Conservation (phyloP, 2,329 filamentous ascomycete genomes). For the Apiospora aurea region DNA sequence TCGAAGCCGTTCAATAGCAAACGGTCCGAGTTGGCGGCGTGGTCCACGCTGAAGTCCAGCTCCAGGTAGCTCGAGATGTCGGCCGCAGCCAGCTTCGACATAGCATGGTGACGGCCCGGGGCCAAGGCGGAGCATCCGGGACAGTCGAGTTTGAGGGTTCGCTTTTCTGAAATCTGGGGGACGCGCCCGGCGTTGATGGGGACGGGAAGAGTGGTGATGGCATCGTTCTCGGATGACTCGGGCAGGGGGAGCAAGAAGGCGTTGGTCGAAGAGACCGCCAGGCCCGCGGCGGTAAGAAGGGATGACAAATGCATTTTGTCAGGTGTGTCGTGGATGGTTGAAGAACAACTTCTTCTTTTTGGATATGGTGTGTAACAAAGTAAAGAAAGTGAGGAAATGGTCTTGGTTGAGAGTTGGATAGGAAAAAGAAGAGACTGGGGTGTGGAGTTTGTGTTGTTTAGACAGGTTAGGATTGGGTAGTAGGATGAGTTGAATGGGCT, state of each 20-base stretch:
- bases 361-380: background rate
- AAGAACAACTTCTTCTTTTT: slow-evolving; percentile 11
- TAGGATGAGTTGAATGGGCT: slow-evolving; percentile 19
- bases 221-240: slow-evolving; percentile 37
- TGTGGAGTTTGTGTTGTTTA: slow-evolving; percentile 20
- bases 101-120: slow-evolving; percentile 29
- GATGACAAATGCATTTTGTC: slow-evolving; percentile 44
- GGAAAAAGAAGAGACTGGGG: slow-evolving; percentile 16
- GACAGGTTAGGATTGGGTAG: background rate
- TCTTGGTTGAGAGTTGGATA: slow-evolving; percentile 5
- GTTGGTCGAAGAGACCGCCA: slow-evolving; percentile 44
- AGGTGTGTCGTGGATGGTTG: background rate
- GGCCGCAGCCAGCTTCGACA: slow-evolving; percentile 27
- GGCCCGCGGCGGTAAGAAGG: slow-evolving; percentile 43
- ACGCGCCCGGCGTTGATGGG: slow-evolving; percentile 33
- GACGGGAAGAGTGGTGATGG: slow-evolving; percentile 40
- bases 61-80: slow-evolving; percentile 53
- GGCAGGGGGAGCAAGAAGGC: slow-evolving; percentile 41
- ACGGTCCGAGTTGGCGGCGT: slow-evolving; percentile 49
- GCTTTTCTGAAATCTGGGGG: slow-evolving; percentile 31
- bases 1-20: slow-evolving; percentile 67
- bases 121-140: slow-evolving; percentile 35
- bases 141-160: slow-evolving; percentile 40
- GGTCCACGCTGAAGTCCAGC: slow-evolving; percentile 62
- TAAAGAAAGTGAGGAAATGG: background rate